These are phyloP conservation scores for Scleromitrula shiraiana DNA, from an alignment of 2,329 filamentous ascomycete genomes.

Conservation along the genomic window DNA sequence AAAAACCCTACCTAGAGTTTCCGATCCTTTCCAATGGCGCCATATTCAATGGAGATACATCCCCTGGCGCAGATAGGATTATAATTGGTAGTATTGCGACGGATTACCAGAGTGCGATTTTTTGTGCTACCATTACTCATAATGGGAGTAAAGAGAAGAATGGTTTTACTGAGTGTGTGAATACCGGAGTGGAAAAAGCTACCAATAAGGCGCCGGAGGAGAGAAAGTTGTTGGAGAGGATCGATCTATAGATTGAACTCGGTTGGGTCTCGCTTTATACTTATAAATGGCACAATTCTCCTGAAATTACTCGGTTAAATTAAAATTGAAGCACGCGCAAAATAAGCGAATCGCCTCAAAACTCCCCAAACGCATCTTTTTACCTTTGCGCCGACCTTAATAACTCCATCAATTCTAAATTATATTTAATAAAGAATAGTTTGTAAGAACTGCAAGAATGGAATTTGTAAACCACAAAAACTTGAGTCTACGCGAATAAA, in stretches of 20 bases:
- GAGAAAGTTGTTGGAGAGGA: slow-evolving; percentile 17
- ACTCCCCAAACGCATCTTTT: too few species aligned
- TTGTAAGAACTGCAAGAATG: too few species aligned
- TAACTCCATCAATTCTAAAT: too few species aligned
- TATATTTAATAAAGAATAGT: too few species aligned
- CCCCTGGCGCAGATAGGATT: slow-evolving; percentile 28
- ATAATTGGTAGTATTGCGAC: slow-evolving; percentile 26
- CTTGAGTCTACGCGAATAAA: too few species aligned
- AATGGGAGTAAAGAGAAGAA: slow-evolving; percentile 25
- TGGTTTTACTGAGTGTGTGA: slow-evolving; percentile 27
- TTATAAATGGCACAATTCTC: too few species aligned
- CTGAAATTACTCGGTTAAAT: too few species aligned
- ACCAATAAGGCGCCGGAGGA: slow-evolving; percentile 10
- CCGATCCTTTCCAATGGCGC: slow-evolving; percentile 22
- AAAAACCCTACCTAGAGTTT: slow-evolving; percentile 29
- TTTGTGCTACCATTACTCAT: slow-evolving; percentile 28
- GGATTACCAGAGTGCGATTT: slow-evolving; percentile 25
- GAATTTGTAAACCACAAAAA: too few species aligned
- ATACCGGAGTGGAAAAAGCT: slow-evolving; percentile 14
- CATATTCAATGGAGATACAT: slow-evolving; percentile 19
- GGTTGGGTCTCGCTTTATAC: too few species aligned
- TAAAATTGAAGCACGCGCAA: too few species aligned
- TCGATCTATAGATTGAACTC: slow-evolving; percentile 16
- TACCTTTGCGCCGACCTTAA: too few species aligned
- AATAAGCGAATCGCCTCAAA: too few species aligned